Base-by-base conservation (phyloP, 208 protist genomes). In the Vickermania ingenoplastis region DNA sequence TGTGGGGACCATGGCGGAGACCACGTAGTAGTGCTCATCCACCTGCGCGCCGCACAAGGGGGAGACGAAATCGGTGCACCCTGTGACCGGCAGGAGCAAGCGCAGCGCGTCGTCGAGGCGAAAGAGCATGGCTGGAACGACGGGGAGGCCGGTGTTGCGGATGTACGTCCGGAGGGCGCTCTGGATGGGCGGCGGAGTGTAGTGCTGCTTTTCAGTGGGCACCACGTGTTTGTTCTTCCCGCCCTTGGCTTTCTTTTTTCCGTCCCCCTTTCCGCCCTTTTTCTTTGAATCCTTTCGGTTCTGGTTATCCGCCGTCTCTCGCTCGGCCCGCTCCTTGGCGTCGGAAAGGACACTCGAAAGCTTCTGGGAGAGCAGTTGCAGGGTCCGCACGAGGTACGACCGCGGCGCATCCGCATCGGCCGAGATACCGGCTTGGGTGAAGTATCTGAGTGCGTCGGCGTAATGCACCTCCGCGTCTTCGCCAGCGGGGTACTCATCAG, bases 1-100 rank as follows among this genome's bases (percentile, higher is more conserved):
- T 22, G 74, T 73, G 60, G 69, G 84, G 24, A 91, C 13, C 30
- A 76, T 55, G n/a, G 61, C 70, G 74, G 66, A 49, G 82, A 62
- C 1, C 69, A 24, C 56, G 73, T 49, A 53, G 31, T 50, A 3
- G 14, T 59, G 24, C 49, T 36, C 5, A 53, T 65, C 51, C 25
- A 49, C 69, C 41, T 41, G 55, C 23, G 59, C 56, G 22, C 54
- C 54, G 23, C 59, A 31, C 59, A 89, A 63, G 27, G 63, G 61
- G 17, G 61, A 71, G 31, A 59, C 61, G 63, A 66, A 59, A 3
- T 30, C 17, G 24, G 21, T 21, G 5, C 59, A 23, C 21, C 59
- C 67, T 7, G 25, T 13, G 11, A 41, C 57, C 23, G 58, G 41
- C 23, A 21, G 45, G 31, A 69, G 41, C 23, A 51, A 30, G 22